Evolutionary conservation across 2,329 filamentous ascomycete genomes (phyloP).

Genomic region (Aspergillus proliferans): DNA sequence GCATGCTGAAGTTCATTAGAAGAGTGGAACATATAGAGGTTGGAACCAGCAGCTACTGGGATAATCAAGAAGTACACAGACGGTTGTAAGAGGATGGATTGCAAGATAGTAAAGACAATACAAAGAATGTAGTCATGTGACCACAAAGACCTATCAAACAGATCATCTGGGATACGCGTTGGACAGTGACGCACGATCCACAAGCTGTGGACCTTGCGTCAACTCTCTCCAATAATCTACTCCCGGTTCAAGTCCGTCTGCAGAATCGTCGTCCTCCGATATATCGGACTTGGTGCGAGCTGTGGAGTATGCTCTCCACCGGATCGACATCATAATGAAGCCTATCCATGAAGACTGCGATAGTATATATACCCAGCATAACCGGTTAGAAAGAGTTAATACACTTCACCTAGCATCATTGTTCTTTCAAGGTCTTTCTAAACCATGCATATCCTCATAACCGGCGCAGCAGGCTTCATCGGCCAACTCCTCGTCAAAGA

Average conservation of each 20-base stretch:
- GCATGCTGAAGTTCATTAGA: no score
- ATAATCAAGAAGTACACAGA: no score
- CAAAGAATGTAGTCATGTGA: no score
- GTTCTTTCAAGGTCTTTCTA: neutral
- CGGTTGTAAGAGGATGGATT: no score
- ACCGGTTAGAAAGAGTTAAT: neutral
- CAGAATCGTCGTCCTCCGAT: constrained; percentile 14
- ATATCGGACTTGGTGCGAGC: constrained; percentile 32
- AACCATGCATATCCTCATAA: constrained; percentile 53
- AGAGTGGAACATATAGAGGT: no score
- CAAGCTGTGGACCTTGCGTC: no score
- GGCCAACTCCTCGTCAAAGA: constrained; percentile 55
- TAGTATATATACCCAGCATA: neutral
- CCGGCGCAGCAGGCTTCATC: constrained; percentile 59
- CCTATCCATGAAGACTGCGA: neutral
- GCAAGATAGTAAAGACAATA: no score
- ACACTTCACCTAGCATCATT: neutral
- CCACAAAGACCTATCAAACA: no score
- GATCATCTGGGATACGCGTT: no score
- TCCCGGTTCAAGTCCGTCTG: constrained; percentile 26
- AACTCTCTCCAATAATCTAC: no score
- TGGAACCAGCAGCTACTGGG: no score
- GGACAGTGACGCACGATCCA: no score
- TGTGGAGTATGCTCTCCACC: constrained; percentile 21
- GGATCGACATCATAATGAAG: neutral